Base-by-base conservation (phyloP, 2,329 filamentous ascomycete genomes). In the Cladosporium oxysporum region DNA sequence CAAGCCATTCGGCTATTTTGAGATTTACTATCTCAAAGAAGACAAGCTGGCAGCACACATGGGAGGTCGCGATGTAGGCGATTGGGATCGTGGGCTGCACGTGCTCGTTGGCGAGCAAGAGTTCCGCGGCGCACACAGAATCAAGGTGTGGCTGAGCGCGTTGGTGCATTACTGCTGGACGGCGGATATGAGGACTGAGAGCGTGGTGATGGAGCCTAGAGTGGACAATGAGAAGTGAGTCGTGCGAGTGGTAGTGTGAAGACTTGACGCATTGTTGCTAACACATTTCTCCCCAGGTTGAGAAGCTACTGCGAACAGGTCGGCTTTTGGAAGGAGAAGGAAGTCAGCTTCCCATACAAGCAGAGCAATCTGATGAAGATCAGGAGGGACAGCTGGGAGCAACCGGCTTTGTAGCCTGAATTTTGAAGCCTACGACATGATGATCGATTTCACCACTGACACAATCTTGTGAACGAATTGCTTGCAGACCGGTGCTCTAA, bases 1-100 rank as follows among this genome's bases (percentile, higher is more conserved):
- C 12, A 90, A 94, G 67, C 94, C 94, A 0, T 99, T 98, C 79
- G 95, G 93, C 0, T 99, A 96, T 76, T 97, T 99, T 76, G 95
- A 99, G 81, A 85, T 99, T 37, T 99, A 99, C 80, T 99, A 95
- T 94, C 92, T 95, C 3, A 97, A 96, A 74, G 95, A 99, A 76
- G 95, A 98, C 74, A 81, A 83, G 0, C 77, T 99, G 0, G 92
- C 91, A 0, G 85, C 84, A 58, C 84, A 92, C 69, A 78, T 96
- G 4, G 88, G 76, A 0, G 84, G 84, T 26, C 49, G 21, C 10
- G 84, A 86, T 3, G 85, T 85, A 7, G 87, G 85, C 8, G 91
- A 97, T 72, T 98, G 90, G 79, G 94, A 98, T 72, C 84, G 95
- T 7, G 95, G 95, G 0, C 80, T 98, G 21, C 95, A 99, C 74